Percentiles rank a stretch among this genome's conserved stretches.
These are phyloP conservation scores for Metschnikowia anglica DNA, from an alignment of 805 yeast genomes.

Conservation along the genomic window DNA sequence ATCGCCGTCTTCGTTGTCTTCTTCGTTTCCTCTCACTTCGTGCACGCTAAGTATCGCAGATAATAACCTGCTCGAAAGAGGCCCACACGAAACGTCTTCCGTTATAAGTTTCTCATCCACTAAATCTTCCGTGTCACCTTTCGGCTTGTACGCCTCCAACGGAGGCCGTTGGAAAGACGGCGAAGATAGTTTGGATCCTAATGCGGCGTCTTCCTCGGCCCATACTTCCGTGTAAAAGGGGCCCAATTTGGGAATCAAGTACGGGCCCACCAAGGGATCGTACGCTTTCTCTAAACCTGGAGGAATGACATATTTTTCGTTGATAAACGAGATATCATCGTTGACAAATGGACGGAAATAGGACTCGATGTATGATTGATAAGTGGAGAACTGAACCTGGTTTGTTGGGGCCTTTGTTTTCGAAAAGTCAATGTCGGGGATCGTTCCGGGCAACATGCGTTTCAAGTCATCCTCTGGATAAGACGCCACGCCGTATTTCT, in stretches of 20 bases:
- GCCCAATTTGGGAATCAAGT: constrained; percentile 81
- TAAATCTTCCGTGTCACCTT: constrained; percentile 56
- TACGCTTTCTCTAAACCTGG: constrained; percentile 49
- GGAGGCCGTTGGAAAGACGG: constrained; percentile 47
- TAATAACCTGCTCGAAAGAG: constrained; percentile 77
- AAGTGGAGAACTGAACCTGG: constrained; percentile 90
- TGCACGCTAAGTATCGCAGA: constrained; percentile 68
- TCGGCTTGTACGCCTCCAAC: constrained; percentile 50
- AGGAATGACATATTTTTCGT: constrained; percentile 59
- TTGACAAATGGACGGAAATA: constrained; percentile 74
- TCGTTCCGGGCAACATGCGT: constrained; percentile 78
- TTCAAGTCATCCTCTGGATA: constrained; percentile 78
- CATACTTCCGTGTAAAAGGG: constrained; percentile 78
- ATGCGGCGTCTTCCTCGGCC: constrained; percentile 72
- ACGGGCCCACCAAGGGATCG: constrained; percentile 70
- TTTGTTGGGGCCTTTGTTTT: constrained; percentile 68
- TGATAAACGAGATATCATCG: constrained; percentile 77
- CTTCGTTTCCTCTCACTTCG: constrained; percentile 23
- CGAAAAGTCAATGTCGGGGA: constrained; percentile 85
- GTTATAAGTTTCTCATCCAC: constrained; percentile 64
- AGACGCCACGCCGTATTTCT: constrained; percentile 84
- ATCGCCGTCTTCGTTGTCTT: constrained; percentile 20
- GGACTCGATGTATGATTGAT: constrained; percentile 80
- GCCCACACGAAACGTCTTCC: constrained; percentile 84
- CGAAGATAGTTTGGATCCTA: constrained; percentile 45